Evolutionary conservation across 2,329 filamentous ascomycete genomes (phyloP), one percentile per base, ranked within the genome.

Genomic region (Aspergillus fischeri): DNA sequence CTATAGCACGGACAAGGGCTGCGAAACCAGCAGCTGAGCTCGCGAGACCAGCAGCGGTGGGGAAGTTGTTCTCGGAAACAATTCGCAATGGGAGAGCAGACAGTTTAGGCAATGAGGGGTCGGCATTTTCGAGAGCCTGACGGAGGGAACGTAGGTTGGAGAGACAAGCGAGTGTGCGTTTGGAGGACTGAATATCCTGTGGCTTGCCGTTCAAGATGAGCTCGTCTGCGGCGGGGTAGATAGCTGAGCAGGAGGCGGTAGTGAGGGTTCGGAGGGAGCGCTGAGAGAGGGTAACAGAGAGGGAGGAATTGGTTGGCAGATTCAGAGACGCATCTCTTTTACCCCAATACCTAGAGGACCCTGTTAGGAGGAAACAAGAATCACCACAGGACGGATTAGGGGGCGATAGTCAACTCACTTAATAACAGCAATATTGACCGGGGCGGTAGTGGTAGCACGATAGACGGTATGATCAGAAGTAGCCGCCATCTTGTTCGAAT

Each of bases 31-130:
- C 84, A n/a, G 84, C 85, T 24, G 80, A 81, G 64, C 80, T 82
- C 44, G 84, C 84, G 28, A 99, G 86, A 6, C 94, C 94, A 4
- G 94, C 94, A 27, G 94, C 94, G 2, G 94, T 99, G 62, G 94
- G 94, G 83, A 99, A 99, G 83, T 99, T 99, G 83, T 99, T 99
- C 80, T 94, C 90, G 56, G 90, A 94, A 56, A 97, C 92, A 64
- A 99, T 88, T 67, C 88, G 89, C 60, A 99, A 85, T 35, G 90
- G 86, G 68, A 89, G 81, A 52, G 81, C 73, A 10, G 91, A 90
- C 56, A 99, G 86, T 75, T 90, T 91, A 47, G 93, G 91, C n/a
- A 96, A 83, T 24, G 85, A 86, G 0, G 86, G 67, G 72, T 96
- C 81, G 60, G 82, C 76, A 38, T 81, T 79, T 76, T 99, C 94